phyloP scores from a whole-genome alignment of 2,329 filamentous ascomycete genomes.

The Rutstroemia sp. region DNA sequence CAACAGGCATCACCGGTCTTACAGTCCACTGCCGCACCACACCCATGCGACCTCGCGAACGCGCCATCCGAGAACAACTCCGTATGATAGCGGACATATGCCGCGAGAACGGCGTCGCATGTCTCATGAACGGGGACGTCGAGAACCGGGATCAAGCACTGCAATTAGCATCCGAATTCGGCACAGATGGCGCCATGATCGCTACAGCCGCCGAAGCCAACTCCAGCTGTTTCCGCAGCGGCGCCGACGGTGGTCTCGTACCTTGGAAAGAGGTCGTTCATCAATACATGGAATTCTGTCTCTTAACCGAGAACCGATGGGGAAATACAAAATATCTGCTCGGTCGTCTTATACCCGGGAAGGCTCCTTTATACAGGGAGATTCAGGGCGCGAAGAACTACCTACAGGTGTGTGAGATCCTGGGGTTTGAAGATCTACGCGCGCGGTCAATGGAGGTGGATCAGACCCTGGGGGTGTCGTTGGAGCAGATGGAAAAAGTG shows the following conservation, averaged over 20 bases:
- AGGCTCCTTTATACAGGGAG: conserved; percentile 52
- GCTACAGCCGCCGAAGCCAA: conserved; percentile 89
- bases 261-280: conserved; percentile 72
- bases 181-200: conserved; percentile 95
- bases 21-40: conserved; percentile 95
- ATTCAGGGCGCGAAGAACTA: conserved; percentile 67
- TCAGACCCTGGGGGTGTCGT: conserved; percentile 22
- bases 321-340: conserved; percentile 92
- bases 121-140: conserved; percentile 94
- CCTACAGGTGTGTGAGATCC: conserved; percentile 53
- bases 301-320: conserved; percentile 78
- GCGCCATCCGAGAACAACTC: conserved; percentile 78
- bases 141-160: conserved; percentile 64
- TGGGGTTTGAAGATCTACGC: conserved; percentile 58
- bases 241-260: conserved; percentile 60
- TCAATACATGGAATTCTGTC: conserved; percentile 62
- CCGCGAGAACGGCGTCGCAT: conserved; percentile 77
- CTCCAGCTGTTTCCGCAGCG: conserved; percentile 72
- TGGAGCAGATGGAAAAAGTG: background rate
- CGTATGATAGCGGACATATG: conserved; percentile 78
- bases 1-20: conserved; percentile 84
- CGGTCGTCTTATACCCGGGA: conserved; percentile 78
- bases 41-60: conserved; percentile 86
- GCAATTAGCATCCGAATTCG: conserved; percentile 65
- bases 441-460: conserved; percentile 61